phyloP scores from a whole-genome alignment of 179 eudicot species.

The Gypsophila paniculata region DNA sequence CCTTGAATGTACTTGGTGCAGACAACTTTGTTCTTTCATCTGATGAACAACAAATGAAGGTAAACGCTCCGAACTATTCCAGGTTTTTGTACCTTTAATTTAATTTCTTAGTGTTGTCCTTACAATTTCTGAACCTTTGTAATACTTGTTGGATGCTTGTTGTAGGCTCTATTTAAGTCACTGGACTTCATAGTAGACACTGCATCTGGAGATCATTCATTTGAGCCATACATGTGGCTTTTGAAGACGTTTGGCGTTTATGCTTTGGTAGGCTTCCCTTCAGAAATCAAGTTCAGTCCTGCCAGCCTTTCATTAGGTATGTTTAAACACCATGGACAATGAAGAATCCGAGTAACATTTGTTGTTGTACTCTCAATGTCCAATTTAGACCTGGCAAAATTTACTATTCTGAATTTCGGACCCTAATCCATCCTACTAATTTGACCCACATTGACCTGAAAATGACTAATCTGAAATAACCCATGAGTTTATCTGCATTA shows the following conservation, averaged over 20 bases:
- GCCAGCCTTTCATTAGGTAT: slow-evolving; percentile 55
- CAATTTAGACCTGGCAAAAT: not conserved
- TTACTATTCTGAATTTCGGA: too few species aligned
- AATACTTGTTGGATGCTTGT: not conserved
- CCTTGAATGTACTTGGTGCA: slow-evolving; percentile 59
- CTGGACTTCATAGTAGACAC: slow-evolving; percentile 70
- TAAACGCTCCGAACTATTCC: not conserved
- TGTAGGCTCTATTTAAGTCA: slow-evolving; percentile 48
- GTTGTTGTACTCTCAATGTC: too few species aligned
- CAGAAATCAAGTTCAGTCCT: slow-evolving; percentile 59
- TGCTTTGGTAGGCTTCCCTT: slow-evolving; percentile 64
- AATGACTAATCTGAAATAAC: not conserved
- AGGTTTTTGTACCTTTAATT: not conserved
- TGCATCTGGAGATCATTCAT: slow-evolving; percentile 68
- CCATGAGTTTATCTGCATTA: not conserved
- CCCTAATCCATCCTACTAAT: not conserved
- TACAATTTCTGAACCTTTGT: not conserved
- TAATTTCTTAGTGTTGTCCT: not conserved
- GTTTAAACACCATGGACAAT: not conserved
- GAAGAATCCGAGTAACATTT: too few species aligned
- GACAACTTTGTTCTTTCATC: slow-evolving; percentile 70
- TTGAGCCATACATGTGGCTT: slow-evolving; percentile 60
- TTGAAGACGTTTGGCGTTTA: slow-evolving; percentile 61
- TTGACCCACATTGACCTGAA: not conserved
- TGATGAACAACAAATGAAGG: slow-evolving; percentile 73